A percentile compares a stretch with the other conserved stretches of the same genome.
These are phyloP conservation scores for Aspergillus chevalieri DNA, from an alignment of 2,329 filamentous ascomycete species.

Conservation along the genomic window DNA sequence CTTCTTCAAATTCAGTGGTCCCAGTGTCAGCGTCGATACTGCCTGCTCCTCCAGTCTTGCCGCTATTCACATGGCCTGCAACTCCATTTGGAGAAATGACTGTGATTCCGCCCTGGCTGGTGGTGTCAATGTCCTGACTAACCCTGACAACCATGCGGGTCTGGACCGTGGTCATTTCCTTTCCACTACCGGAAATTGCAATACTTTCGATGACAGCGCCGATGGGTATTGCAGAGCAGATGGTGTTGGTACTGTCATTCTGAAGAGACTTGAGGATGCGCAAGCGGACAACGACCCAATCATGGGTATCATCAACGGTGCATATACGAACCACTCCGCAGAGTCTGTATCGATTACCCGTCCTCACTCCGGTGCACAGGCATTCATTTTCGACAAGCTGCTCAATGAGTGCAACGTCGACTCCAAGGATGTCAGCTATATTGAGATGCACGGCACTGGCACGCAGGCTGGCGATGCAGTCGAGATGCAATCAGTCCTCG, in stretches of 20 bases:
- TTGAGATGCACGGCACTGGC: constrained; percentile 37
- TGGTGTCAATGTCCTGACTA: constrained; percentile 67
- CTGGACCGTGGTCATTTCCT: constrained; percentile 50
- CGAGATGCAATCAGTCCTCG: constrained; percentile 32
- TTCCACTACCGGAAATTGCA: constrained; percentile 39
- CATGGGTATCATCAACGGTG: constrained; percentile 38
- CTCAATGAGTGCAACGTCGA: constrained; percentile 32
- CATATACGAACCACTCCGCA: constrained; percentile 41
- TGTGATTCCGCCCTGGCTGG: constrained; percentile 75
- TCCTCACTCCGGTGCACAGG: constrained; percentile 35
- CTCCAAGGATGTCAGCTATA: constrained; percentile 32
- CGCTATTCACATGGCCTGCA: constrained; percentile 65
- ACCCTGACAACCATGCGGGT: constrained; percentile 70
- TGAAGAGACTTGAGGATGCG: constrained; percentile 49
- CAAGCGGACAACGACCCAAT: constrained; percentile 43
- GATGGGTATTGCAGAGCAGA: constrained; percentile 53
- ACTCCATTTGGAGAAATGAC: constrained; percentile 65
- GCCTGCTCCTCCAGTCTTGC: constrained; percentile 69
- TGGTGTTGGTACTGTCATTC: constrained; percentile 43
- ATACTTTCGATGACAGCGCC: constrained; percentile 44
- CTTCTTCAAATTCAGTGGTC: constrained; percentile 68
- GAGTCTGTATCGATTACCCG: constrained; percentile 43
- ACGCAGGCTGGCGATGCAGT: constrained; percentile 34
- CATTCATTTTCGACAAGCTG: constrained; percentile 31
- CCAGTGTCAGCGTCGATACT: constrained; percentile 65